Base-by-base conservation (phyloP, 1,284 basidiomycete species). In the Somion occarium region DNA sequence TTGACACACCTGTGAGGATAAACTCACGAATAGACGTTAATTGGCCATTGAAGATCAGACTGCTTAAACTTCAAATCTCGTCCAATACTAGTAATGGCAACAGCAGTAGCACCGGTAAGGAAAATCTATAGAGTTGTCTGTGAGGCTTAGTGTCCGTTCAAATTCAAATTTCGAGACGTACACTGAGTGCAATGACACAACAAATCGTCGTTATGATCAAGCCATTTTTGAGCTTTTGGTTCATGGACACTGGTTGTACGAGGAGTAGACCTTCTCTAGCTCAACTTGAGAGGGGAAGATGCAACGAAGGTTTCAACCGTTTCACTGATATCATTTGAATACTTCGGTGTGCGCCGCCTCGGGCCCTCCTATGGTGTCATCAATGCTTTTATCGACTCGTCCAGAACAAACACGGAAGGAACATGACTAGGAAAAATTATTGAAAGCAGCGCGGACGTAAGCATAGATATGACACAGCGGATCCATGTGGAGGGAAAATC, bases 61-160 rank as follows among this genome's bases (percentile, higher is more conserved):
- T 71, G 62, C 42, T 53, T 59, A 54, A 73, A 68, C 34, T 64
- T 53, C 12, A 74, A 54, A 39, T 69, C 67, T 48, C 60, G 63
- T 19, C 71, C 72, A 23, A 76, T 71, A 1, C 72, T 71, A 4
- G 74, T 73, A 24, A 75, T 61, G 2, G 72, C 68, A 18, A 74
- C 68, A 3, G 71, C 72, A 24, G 73, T 59, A 3, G 69, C 71
- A 12, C 74, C 74, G 24, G 61, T 66, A 7, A 73, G 53, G 54
- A 74, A 74, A 13, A 67, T 62, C 62, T 72, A 53, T 20, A 27
- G 38, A 38, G 25, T 26, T 24, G 34, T 25, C 18, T 12, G 25
- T 25, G 38, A 49, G 38, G 27, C 30, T 19, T 22, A 41, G 7
- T 22, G 39, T 43, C 13, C 22, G 13, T 22, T 13, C 42, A 19